Evolutionary conservation across 768 basidiomycete species (phyloP), one percentile per base, ranked within the genome.

Genomic region (Hysterangium stoloniferum): DNA sequence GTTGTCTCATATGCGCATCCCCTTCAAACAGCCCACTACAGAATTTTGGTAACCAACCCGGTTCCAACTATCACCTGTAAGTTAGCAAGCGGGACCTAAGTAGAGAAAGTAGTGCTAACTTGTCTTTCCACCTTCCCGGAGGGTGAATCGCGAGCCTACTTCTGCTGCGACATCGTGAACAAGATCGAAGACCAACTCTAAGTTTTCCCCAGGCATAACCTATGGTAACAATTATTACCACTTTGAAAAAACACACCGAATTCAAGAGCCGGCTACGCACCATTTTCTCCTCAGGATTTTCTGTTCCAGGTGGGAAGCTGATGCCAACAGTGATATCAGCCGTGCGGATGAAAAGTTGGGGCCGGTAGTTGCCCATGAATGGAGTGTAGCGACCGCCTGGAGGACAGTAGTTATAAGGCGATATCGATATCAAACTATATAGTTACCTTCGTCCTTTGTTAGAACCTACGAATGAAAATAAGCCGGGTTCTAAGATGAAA

Each of bases 181-280:
- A 32, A 97, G 77, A 24, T 78, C 72, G 63, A 88, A 90, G 48
- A 89, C 74, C 74, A 98, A 83, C 69, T 96, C 93, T 48, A 98
- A 84, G 61, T 95, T 95, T 71, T 98, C 95, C 54, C 95, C 95
- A 43, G 95, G 95, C 90, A 96, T 94, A 58, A 97, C 82, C 82
- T 87, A 58, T 38, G 54, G 44, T 45, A 6, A 34, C 3, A 6
- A 45, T 57, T n/a, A 59, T 33, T 17, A 40, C 48, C 47, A 41
- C 54, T 25, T 27, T 13, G 1, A 46, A 49, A 36, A 0, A 15
- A 35, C 49, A n/a, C 4, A 52, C 13, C 22, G 27, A 5, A n/a
- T 38, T 17, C 20, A 53, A 8, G 25, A 24, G 25, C 12, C n/a
- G n/a, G n/a, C 6, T 24, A 60, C 69, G 22, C 42, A 84, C 91